Conservation (phyloP, 768 basidiomycete genomes). For the Tylopilus plumbeoviolaceoides region DNA sequence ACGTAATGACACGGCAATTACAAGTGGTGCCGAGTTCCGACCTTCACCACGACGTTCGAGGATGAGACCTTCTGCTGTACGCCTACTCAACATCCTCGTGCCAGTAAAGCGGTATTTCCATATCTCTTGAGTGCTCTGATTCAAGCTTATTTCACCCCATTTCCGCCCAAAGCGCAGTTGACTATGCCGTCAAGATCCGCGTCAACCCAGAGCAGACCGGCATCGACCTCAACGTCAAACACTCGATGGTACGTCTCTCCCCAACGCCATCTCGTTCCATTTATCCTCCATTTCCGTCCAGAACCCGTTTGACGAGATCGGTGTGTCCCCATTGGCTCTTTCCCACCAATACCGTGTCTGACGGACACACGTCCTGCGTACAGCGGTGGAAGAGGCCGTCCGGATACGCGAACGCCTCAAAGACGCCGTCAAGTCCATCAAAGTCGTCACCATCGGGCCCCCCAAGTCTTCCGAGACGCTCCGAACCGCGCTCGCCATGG, state of each 20-base stretch:
- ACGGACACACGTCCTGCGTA: not conserved
- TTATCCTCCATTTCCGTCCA: slow-evolving; percentile 28
- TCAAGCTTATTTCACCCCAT: not conserved
- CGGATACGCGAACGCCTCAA: slow-evolving; percentile 86
- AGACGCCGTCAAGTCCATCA: slow-evolving; percentile 77
- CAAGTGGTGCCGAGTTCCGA: slow-evolving; percentile 11
- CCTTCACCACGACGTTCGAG: slow-evolving; percentile 4
- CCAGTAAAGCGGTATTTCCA: slow-evolving; percentile 77
- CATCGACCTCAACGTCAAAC: slow-evolving; percentile 95
- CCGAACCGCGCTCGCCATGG: slow-evolving; percentile 96
- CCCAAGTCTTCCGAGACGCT: slow-evolving; percentile 86
- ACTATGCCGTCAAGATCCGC: slow-evolving; percentile 98
- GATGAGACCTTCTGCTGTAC: slow-evolving; percentile 73
- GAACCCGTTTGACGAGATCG: slow-evolving; percentile 99
- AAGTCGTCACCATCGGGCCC: slow-evolving; percentile 91
- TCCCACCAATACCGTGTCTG: not conserved
- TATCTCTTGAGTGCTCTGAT: not conserved
- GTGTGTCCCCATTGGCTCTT: slow-evolving; percentile 36
- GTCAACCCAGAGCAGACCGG: slow-evolving; percentile 94
- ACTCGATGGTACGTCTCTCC: slow-evolving; percentile 79
- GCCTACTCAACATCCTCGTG: slow-evolving; percentile 85
- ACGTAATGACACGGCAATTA: too few species aligned
- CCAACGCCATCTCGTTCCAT: not conserved
- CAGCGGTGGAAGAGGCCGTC: slow-evolving; percentile 96
- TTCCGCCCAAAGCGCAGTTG: slow-evolving; percentile 64